Evolutionary conservation across 192 early-diverging fungal species (phyloP), one percentile per base, ranked within the genome.

Genomic region (Ambispora gerdemannii): DNA sequence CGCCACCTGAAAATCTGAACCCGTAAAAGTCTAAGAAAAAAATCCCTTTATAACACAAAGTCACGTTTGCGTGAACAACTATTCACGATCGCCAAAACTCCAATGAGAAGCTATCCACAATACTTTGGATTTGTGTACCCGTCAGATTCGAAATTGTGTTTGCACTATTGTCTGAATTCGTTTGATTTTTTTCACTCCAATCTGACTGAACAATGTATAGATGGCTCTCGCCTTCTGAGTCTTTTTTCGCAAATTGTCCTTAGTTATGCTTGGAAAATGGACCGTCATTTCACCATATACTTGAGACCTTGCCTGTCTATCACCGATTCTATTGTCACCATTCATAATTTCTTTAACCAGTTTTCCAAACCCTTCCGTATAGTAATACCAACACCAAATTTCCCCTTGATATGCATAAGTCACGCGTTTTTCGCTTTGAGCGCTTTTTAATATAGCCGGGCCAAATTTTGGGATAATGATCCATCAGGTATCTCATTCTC

Each of bases 391-490:
- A 19, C 31, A 32, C 22, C 32, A 35, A 34, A 60, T 60, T 34
- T 60, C 32, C 20, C 35, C 31, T 60, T 4, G 58, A 19, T 60
- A 34, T 3, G 58, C 58, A 2, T 60, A 25, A 3, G 28, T 66
- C 27, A 13, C 27, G 15, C 49, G 63, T 66, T 50, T 50, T 66
- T 49, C 27, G 11, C 47, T 17, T 50, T 31, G 3, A 24, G 30
- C 32, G 47, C 63, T 30, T 66, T 66, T 32, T 50, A 49, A 30
- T 66, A 66, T 66, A 66, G n/a, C 10, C 25, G 19, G n/a, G 47
- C 63, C n/a, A 66, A 66, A 51, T 34, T 65, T 20, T 3, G 15
- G 7, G 49, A 15, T n/a, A n/a, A n/a, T n/a, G n/a, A n/a, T n/a
- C n/a, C n/a, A n/a, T n/a, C n/a, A n/a, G n/a, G n/a, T n/a, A n/a